These are phyloP conservation scores for Colletotrichum scovillei DNA, from an alignment of 2,329 filamentous ascomycete genomes.

Conservation along the genomic window DNA sequence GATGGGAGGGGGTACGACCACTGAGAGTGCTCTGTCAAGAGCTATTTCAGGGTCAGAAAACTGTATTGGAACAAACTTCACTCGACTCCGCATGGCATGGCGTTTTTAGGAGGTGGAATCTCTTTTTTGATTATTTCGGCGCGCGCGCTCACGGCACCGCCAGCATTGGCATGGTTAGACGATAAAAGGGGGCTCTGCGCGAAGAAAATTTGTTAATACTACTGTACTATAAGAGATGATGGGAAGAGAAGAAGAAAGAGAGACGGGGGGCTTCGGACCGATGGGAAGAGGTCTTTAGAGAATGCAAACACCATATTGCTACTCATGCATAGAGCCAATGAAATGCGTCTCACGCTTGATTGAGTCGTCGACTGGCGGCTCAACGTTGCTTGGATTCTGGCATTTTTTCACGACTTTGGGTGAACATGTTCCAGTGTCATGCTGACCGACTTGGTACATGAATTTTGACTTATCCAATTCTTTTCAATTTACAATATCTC, in stretches of 20 bases:
- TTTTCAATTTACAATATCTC: background rate
- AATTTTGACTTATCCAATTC: background rate
- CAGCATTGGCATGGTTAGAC: conserved; percentile 35
- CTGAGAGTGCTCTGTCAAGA: background rate
- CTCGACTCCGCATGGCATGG: conserved; percentile 39
- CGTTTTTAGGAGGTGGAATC: conserved; percentile 31
- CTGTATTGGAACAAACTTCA: conserved; percentile 37
- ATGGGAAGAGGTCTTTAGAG: conserved; percentile 6
- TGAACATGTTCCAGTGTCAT: background rate
- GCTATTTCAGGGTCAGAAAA: background rate
- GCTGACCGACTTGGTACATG: background rate
- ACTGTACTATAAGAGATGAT: conserved; percentile 26
- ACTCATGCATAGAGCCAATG: background rate
- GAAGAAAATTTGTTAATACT: conserved; percentile 31
- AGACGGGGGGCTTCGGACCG: background rate
- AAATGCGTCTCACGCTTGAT: background rate
- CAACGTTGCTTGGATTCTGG: too few relatives aligned
- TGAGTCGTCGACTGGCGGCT: background rate
- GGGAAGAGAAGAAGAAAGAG: background rate
- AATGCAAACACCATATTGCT: conserved; percentile 18
- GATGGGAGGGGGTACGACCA: background rate
- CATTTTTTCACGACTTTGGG: background rate
- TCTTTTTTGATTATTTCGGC: conserved; percentile 11
- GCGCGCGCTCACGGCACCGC: conserved; percentile 24
- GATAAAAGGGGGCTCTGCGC: conserved; percentile 31